phyloP scores from a whole-genome alignment of 2,329 filamentous ascomycete species.

The Dactylellina cionopaga region DNA sequence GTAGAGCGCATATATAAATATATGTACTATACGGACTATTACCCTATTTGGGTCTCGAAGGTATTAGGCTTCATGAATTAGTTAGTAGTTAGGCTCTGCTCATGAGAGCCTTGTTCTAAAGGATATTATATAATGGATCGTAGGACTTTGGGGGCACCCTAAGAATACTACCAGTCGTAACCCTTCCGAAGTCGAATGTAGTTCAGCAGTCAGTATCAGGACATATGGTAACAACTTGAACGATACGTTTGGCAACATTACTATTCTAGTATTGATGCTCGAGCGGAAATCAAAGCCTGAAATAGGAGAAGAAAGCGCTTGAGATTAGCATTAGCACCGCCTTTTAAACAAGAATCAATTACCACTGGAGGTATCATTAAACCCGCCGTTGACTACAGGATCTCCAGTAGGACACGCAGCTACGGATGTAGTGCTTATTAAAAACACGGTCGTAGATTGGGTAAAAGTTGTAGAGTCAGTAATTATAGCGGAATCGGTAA shows the following conservation, averaged over 20 bases:
- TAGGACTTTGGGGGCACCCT: too few species aligned
- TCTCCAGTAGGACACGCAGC: slow-evolving; percentile 10
- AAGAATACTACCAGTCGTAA: background rate
- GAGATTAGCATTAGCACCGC: background rate
- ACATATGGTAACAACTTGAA: slow-evolving; percentile 16
- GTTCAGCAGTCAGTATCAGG: slow-evolving; percentile 2
- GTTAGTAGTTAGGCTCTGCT: too few species aligned
- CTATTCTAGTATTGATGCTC: slow-evolving; percentile 1
- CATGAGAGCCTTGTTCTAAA: too few species aligned
- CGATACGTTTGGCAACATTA: slow-evolving; percentile 2
- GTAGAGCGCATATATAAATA: too few species aligned
- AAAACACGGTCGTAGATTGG: background rate
- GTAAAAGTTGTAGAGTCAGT: background rate
- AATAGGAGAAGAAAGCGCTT: background rate
- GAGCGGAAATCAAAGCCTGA: background rate
- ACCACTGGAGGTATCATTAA: background rate
- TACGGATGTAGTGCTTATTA: background rate
- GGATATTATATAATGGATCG: too few species aligned
- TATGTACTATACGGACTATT: too few species aligned
- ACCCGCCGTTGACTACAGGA: slow-evolving; percentile 10
- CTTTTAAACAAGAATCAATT: background rate
- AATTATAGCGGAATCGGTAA: background rate
- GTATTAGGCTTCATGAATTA: too few species aligned
- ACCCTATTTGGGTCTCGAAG: too few species aligned
- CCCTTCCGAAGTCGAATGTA: background rate